These are phyloP conservation scores for Aplosporella prunicola DNA, from an alignment of 2,329 filamentous ascomycete genomes.

Conservation along the genomic window DNA sequence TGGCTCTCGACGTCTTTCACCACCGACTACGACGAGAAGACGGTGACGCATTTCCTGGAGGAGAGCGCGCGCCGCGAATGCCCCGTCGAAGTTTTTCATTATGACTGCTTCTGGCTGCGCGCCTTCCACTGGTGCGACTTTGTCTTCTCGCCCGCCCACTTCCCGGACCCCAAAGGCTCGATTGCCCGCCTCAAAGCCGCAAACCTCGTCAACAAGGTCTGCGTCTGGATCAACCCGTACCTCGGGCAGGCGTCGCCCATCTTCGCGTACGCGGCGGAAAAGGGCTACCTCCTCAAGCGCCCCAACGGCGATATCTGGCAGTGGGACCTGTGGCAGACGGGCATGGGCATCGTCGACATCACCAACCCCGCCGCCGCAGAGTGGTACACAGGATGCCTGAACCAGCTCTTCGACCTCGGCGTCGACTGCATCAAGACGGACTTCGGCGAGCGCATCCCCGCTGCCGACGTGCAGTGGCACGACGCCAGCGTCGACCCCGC, in stretches of 20 bases:
- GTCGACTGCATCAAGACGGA: constrained; percentile 68
- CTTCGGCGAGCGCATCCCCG: constrained; percentile 64
- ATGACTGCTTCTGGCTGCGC: constrained; percentile 70
- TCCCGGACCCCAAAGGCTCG: constrained; percentile 58
- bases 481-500: constrained; percentile 50
- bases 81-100: constrained; percentile 64
- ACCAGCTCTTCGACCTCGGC: constrained; percentile 56
- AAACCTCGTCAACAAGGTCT: constrained; percentile 51
- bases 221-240: constrained; percentile 70
- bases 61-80: constrained; percentile 58
- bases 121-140: constrained; percentile 70
- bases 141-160: constrained; percentile 57
- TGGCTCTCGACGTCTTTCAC: constrained; percentile 72
- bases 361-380: constrained; percentile 59
- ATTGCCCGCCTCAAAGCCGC: constrained; percentile 55
- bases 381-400: constrained; percentile 56
- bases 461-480: constrained; percentile 54
- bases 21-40: constrained; percentile 61
- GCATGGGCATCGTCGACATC: constrained; percentile 66
- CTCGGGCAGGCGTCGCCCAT: constrained; percentile 59
- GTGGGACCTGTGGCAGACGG: constrained; percentile 69
- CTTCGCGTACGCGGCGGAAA: constrained; percentile 54
- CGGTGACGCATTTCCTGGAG: constrained; percentile 57
- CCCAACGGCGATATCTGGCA: constrained; percentile 63
- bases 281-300: constrained; percentile 60